Evolutionary conservation across 306 rosid genomes (phyloP).

Genomic region (Notholithocarpus densiflorus): DNA sequence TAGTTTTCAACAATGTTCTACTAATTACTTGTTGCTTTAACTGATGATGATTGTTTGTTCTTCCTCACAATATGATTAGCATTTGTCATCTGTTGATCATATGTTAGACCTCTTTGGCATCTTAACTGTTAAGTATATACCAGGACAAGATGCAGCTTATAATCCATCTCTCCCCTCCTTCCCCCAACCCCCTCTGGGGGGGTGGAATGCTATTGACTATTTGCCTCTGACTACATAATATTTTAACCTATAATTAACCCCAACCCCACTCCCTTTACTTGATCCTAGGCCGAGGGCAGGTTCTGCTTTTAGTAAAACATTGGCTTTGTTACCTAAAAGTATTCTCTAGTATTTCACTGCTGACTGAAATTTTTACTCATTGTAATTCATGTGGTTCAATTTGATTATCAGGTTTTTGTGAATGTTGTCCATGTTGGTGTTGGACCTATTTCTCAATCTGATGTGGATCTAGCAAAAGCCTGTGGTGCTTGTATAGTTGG

Average conservation of each 20-base stretch:
- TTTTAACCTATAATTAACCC: not conserved
- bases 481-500: conserved; percentile 94
- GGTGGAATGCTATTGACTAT: not conserved
- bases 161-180: not conserved
- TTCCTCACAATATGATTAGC: not conserved
- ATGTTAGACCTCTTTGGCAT: not conserved
- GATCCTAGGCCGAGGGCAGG: not conserved
- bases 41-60: not conserved
- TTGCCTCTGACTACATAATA: not conserved
- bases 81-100: not conserved
- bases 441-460: conserved; percentile 85
- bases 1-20: not conserved
- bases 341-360: not conserved
- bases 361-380: not conserved
- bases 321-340: not conserved
- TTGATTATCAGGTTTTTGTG: conserved; percentile 63
- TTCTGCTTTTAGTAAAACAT: not conserved
- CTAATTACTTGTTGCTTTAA: conserved; percentile 24
- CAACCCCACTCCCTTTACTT: not conserved
- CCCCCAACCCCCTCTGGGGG: no score
- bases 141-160: not conserved
- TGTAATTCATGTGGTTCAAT: conserved; percentile 15
- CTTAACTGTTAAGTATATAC: not conserved
- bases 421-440: conserved; percentile 89
- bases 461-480: conserved; percentile 87